Base-by-base conservation (phyloP, 768 basidiomycete species). In the Pleurotus cornucopiae region DNA sequence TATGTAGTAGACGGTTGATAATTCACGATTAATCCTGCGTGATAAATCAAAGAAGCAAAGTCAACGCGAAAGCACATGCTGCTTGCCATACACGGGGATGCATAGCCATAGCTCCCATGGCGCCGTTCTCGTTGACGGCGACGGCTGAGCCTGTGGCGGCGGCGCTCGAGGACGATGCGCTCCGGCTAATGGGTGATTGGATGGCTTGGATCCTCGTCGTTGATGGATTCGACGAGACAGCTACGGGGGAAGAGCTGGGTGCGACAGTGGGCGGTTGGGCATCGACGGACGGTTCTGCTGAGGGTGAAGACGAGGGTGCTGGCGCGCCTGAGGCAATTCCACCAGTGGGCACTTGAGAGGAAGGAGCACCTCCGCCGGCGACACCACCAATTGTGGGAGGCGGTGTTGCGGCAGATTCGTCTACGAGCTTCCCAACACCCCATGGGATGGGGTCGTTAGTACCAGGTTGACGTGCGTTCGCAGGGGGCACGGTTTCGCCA, bases 381-480 rank as follows among this genome's bases (percentile, higher is more conserved):
- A 14, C 48, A 54, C 41, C 61, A 37, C 62, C 61, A 25, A 48
- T 30, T 44, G 60, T 62, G 7, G 79, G 77, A n/a, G 77, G 65
- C 14, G 76, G 63, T 2, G 67, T 64, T 38, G 76, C 76, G 12
- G 57, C 69, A 9, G 71, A 67, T 9, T 80, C 66, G 46, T 83
- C 73, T 40, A 69, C 71, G 53, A 93, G 80, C 5, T 70, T 63
- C 41, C 89, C 91, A 6, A 59, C 71, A 39, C 91, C 91, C 85
- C 85, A 92, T 1, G 83, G 76, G 44, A 91, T 84, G 12, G 68
- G 59, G 7, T 74, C 81, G 48, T 76, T 69, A 0, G 81, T 74
- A 40, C 71, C 66, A 5, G 84, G 81, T 61, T 91, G 85, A 0
- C 68, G 79, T 9, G 72, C 37, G 55, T 88, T 75, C 14, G 79